phyloP scores from a whole-genome alignment of 805 yeast species.

The Starmerella sirachaensis region DNA sequence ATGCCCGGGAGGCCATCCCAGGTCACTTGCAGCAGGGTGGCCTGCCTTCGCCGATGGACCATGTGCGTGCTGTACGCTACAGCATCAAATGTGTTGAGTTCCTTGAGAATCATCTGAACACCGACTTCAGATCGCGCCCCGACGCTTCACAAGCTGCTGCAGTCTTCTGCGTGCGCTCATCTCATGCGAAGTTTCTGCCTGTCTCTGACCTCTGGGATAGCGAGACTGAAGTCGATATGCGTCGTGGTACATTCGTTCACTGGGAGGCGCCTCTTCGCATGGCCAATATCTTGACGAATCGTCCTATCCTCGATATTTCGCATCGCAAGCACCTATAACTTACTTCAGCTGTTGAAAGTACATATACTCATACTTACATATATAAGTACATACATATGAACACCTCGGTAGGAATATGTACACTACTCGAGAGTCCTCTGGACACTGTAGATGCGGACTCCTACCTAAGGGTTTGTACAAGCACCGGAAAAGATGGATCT shows the following conservation, averaged over 20 bases:
- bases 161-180: slow-evolving; percentile 71
- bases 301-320: slow-evolving; percentile 25
- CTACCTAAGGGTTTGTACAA: too few relatives aligned
- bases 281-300: slow-evolving; percentile 63
- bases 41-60: slow-evolving; percentile 85
- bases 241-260: slow-evolving; percentile 82
- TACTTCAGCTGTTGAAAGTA: too few relatives aligned
- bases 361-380: too few relatives aligned
- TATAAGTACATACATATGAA: too few relatives aligned
- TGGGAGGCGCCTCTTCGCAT: slow-evolving; percentile 69
- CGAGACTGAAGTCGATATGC: slow-evolving; percentile 66
- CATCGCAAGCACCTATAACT: neutral
- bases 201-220: slow-evolving; percentile 68
- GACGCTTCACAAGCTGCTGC: slow-evolving; percentile 32
- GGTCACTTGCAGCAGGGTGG: slow-evolving; percentile 99
- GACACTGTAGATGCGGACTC: too few relatives aligned
- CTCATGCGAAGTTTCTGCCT: slow-evolving; percentile 63
- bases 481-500: too few relatives aligned
- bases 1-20: slow-evolving; percentile 89
- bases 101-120: slow-evolving; percentile 45
- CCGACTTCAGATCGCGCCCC: slow-evolving; percentile 14
- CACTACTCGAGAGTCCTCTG: too few relatives aligned
- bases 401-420: too few relatives aligned
- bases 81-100: slow-evolving; percentile 84
- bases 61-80: slow-evolving; percentile 77